A percentile compares a stretch with the other conserved stretches of the same genome.
Conservation (phyloP, 106 monocot genomes). For the Platanthera zijinensis region DNA sequence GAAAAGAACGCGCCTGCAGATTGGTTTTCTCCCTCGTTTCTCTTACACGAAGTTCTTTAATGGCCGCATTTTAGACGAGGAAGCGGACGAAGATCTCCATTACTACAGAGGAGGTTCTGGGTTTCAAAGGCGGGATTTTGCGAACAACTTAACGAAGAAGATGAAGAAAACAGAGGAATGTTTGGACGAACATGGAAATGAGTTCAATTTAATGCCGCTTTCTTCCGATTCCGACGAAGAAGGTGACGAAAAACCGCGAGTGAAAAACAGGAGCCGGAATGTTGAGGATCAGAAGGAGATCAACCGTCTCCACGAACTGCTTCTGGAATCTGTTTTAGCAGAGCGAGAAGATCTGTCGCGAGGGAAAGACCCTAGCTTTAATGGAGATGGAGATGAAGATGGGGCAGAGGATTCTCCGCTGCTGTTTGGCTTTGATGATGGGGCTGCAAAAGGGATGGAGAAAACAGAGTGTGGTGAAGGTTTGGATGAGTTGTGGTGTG, state of each 20-base stretch:
- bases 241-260: not conserved
- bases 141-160: not conserved
- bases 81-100: no score
- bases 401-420: not conserved
- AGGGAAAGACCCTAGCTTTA: not conserved
- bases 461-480: conserved; percentile 23
- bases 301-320: not conserved
- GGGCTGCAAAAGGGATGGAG: not conserved
- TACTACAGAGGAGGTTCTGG: not conserved
- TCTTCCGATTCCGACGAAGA: not conserved
- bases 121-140: not conserved
- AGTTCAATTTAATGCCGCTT: not conserved
- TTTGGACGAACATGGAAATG: not conserved
- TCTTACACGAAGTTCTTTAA: no score
- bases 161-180: not conserved
- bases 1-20: no score
- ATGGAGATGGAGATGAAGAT: conserved; percentile 1
- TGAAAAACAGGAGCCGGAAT: no score
- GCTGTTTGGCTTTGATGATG: conserved; percentile 24
- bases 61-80: no score
- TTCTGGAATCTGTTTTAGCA: not conserved
- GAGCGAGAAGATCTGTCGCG: not conserved
- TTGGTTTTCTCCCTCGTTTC: no score
- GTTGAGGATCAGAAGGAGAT: not conserved
- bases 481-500: conserved; percentile 41